phyloP scores from a whole-genome alignment of 805 yeast genomes.

The Torulaspora delbrueckii region DNA sequence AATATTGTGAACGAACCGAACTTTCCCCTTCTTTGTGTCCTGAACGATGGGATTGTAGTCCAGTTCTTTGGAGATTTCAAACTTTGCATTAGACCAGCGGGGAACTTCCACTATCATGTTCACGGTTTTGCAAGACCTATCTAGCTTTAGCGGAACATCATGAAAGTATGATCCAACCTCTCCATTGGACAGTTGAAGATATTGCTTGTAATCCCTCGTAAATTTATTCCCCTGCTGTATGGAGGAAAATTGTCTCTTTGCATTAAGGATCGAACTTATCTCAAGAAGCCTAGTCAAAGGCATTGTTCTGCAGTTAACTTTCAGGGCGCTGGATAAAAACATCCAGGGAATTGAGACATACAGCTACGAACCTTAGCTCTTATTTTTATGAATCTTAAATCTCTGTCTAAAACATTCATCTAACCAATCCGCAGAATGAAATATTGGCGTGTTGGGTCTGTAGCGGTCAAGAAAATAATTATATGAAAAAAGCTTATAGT shows the following conservation, averaged over 20 bases:
- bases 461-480: too few species aligned
- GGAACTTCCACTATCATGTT: conserved; percentile 75
- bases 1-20: conserved; percentile 70
- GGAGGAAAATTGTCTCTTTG: conserved; percentile 12
- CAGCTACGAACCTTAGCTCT: not conserved
- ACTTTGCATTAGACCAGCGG: conserved; percentile 77
- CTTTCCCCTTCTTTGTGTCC: conserved; percentile 69
- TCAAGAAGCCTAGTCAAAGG: conserved; percentile 15
- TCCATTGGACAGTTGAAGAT: conserved; percentile 40
- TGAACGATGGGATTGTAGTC: conserved; percentile 74
- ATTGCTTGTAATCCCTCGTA: conserved; percentile 41
- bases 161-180: conserved; percentile 62
- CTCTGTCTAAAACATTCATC: too few species aligned
- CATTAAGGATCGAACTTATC: conserved; percentile 9
- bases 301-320: not conserved
- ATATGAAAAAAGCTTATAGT: not conserved
- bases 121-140: conserved; percentile 41
- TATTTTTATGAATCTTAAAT: not conserved
- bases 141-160: conserved; percentile 57
- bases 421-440: too few species aligned
- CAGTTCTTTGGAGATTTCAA: conserved; percentile 60
- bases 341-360: not conserved
- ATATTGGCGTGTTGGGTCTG: too few species aligned
- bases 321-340: not conserved
- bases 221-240: conserved; percentile 38